Percentiles rank a stretch among this genome's conserved stretches.
Evolutionary conservation across 257 asterid species (phyloP).

Genomic region (Nicotiana otophora): DNA sequence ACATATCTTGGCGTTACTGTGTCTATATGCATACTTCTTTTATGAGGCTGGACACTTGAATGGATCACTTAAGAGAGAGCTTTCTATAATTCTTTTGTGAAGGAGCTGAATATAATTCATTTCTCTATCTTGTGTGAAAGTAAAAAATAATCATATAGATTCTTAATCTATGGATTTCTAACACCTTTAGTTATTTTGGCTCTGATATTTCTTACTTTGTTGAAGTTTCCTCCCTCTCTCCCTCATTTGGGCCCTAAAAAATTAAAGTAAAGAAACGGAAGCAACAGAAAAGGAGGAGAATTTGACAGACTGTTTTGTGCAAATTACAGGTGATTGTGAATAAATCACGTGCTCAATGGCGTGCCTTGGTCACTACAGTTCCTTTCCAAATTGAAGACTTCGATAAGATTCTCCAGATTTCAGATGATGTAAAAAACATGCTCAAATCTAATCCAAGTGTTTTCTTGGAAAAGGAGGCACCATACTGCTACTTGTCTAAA

Average conservation of each 20-base stretch:
- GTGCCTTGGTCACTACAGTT: constrained; percentile 43
- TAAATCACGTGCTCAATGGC: constrained; percentile 82
- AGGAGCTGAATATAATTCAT: background rate
- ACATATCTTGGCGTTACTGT: too few species aligned
- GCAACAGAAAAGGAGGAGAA: background rate
- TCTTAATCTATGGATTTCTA: background rate
- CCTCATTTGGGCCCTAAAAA: background rate
- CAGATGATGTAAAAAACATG: constrained; percentile 71
- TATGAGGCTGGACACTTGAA: background rate
- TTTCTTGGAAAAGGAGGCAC: constrained; percentile 79
- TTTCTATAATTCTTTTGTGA: background rate
- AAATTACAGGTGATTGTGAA: constrained; percentile 72
- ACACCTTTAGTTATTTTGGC: background rate
- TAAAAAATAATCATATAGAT: background rate
- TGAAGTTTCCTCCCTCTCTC: background rate
- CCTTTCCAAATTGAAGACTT: constrained; percentile 60
- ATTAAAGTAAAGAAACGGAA: background rate
- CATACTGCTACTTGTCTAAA: constrained; percentile 71
- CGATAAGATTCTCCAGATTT: constrained; percentile 60
- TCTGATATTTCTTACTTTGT: background rate
- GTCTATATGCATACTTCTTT: background rate
- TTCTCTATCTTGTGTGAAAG: background rate
- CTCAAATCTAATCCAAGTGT: constrained; percentile 63
- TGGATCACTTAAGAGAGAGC: background rate
- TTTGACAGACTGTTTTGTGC: constrained; percentile 9